Base-by-base conservation (phyloP, 768 basidiomycete genomes). In the Termitomyces sp. region DNA sequence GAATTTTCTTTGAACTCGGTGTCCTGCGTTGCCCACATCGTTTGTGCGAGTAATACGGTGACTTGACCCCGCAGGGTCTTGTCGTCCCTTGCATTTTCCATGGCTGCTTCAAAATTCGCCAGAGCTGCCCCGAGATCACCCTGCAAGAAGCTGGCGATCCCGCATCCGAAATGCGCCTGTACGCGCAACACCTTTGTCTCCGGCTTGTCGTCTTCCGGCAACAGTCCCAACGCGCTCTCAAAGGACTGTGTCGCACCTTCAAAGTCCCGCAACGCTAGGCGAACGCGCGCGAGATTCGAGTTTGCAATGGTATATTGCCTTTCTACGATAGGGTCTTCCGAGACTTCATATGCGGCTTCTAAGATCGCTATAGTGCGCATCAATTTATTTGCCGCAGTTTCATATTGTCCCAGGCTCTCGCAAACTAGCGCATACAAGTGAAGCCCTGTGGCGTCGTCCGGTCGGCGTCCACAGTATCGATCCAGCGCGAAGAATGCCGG, bases 291-390 rank as follows among this genome's bases (percentile, higher is more conserved):
- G 8, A 93, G 74, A 58, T 90, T 96, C 24, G 82, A 75, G 60
- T 94, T 90, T 0, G 94, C 91, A 39, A 94, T 83, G 5, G 82
- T 84, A 66, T 88, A 99, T 54, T 82, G 86, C 51, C 77, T 74
- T 70, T 98, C 97, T 12, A 92, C 83, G 24, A 77, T 73, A 1
- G 86, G 71, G 54, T 92, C 88, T 70, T 99, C 97, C 15, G 82
- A 83, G 54, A 88, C 85, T 69, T 99, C 97, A 72, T 97, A 99
- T 28, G 81, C 80, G 1, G 83, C 79, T 70, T 98, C 96, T n/a
- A 98, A 74, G 10, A 94, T 76, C 4, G 70, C 58, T 15, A 92
- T 90, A 0, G 89, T 85, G 29, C 78, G 79, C 34, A 76, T 70
- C 41, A 94, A 76, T 34, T 84, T 73, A 26, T 75, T 71, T 16